Conservation (phyloP, 2,329 filamentous ascomycete genomes). For the Coniochaeta sp. region DNA sequence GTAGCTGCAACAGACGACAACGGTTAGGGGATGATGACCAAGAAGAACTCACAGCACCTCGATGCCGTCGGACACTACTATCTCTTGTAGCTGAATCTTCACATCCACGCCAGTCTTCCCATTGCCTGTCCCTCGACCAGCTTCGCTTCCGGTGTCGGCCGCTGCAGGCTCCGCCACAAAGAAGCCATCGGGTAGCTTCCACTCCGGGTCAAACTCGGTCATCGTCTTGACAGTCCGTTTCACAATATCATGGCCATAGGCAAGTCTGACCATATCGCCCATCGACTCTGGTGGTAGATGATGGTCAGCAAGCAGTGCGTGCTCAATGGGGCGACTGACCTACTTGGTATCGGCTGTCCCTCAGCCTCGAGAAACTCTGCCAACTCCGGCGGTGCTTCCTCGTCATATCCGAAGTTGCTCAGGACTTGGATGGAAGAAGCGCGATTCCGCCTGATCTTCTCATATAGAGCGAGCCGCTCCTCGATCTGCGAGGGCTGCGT, state of each 20-base stretch:
- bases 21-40: neutral
- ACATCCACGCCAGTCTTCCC: neutral
- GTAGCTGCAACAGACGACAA: too few species aligned
- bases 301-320: neutral
- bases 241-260: neutral
- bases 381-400: neutral
- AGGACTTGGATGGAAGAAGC: neutral
- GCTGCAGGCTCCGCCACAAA: neutral
- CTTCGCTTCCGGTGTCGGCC: neutral
- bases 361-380: neutral
- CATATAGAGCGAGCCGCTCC: neutral
- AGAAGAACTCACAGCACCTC: neutral
- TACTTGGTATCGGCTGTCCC: neutral
- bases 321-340: neutral
- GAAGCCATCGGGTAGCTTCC: neutral
- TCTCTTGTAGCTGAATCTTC: neutral
- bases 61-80: neutral
- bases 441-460: neutral
- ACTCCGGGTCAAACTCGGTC: neutral
- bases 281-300: neutral
- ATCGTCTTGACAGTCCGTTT: neutral
- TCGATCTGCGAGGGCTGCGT: neutral
- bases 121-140: neutral
- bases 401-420: constrained; percentile 1
- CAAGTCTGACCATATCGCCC: constrained; percentile 1